Base-by-base conservation (phyloP, 2,329 filamentous ascomycete species). In the Lachnellula suecica region DNA sequence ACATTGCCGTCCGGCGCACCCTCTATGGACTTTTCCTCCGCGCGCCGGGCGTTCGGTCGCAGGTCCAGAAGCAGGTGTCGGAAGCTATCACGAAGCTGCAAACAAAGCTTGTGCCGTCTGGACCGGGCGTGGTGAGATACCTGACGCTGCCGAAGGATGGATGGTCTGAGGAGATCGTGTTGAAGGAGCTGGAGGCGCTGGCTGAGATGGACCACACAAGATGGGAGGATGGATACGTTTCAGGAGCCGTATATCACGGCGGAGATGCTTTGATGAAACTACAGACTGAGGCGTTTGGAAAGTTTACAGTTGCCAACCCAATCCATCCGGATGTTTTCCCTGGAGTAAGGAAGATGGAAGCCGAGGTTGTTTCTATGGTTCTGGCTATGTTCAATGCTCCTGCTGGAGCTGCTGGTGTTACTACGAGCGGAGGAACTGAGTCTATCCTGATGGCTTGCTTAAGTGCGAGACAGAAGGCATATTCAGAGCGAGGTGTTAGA, bases 241-340 rank as follows among this genome's bases (percentile, higher is more conserved):
- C 89, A 38, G 94, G 94, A 25, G 93, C 94, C 24, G 94, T 99
- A 29, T 99, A 99, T 68, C 93, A 97, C 68, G 94, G 94, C 59
- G 94, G 94, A 48, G 82, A 89, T 35, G 85, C 88, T 41, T 74
- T 99, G 62, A 73, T 94, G 55, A 83, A 87, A 66, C 76, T 99
- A 35, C 94, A 99, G 75, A 89, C 89, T 5, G 90, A 97, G 69
- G 93, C 94, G 0, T 97, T 93, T 77, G 88, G 89, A 59, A 88
- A 89, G 71, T 99, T 99, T 70, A 93, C 91, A 46, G 94, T 99
- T 25, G 83, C 91, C 35, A 99, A 99, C 71, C 94, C 94, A 3
- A 94, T 99, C 62, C 94, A 99, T 70, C 94, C 94, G 6, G 94
- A 99, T 73, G 93, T 99, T 40, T 99, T 99, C 74, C 94, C 94